Percentiles rank a stretch among this genome's conserved stretches.
These are phyloP conservation scores for Clarireedia paspali DNA, from an alignment of 2,329 filamentous ascomycete species.

Conservation along the genomic window DNA sequence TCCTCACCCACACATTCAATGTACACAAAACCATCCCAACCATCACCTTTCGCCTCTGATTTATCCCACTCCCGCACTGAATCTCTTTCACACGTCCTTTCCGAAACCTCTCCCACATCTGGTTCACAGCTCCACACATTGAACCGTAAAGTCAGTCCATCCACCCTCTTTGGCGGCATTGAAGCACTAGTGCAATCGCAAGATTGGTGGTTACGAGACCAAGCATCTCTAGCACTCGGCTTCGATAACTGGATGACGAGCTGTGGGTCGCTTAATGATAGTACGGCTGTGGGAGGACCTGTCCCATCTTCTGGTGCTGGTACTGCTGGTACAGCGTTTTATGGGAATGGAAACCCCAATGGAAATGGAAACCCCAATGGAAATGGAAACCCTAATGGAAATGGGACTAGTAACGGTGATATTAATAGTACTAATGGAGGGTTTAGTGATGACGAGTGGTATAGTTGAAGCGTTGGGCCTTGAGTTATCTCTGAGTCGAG, in stretches of 20 bases:
- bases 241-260: conserved; percentile 51
- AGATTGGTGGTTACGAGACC: conserved; percentile 58
- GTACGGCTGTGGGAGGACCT: no score
- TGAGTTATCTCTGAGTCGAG: no score
- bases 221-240: conserved; percentile 50
- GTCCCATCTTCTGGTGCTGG: neutral
- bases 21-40: neutral
- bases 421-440: neutral
- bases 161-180: conserved; percentile 49
- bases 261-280: neutral
- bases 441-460: neutral
- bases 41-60: neutral
- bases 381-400: neutral
- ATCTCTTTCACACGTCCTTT: neutral
- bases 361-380: neutral
- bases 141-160: conserved; percentile 34
- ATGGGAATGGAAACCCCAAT: neutral
- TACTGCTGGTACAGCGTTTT: neutral
- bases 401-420: neutral
- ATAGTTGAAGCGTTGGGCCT: neutral
- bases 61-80: neutral
- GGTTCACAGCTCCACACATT: neutral
- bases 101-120: neutral
- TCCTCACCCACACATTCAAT: neutral
- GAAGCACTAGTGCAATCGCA: conserved; percentile 56